Percentiles rank a stretch among this genome's conserved stretches.
phyloP scores from a whole-genome alignment of 306 rosid genomes.

The Malus sylvestris region DNA sequence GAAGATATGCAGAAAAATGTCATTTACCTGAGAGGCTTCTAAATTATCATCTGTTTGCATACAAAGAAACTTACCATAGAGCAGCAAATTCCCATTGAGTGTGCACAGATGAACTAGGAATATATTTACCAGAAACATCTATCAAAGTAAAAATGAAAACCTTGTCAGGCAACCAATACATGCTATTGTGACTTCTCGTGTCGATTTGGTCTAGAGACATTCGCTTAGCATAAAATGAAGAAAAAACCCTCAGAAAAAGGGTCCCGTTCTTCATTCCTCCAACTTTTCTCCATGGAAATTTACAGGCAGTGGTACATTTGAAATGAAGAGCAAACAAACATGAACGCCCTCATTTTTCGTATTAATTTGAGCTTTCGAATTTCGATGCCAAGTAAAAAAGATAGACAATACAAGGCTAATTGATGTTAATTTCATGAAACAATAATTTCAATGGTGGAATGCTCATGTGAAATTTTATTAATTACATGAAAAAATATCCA shows the following conservation, averaged over 20 bases:
- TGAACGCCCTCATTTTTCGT: not conserved
- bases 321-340: no score
- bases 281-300: not conserved
- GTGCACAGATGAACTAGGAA: slow-evolving; percentile 7
- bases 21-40: not conserved
- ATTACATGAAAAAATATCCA: not conserved
- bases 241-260: not conserved
- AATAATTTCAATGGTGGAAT: not conserved
- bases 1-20: not conserved
- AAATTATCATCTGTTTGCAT: not conserved
- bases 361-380: not conserved
- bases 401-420: no score
- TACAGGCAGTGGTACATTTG: not conserved
- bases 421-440: not conserved
- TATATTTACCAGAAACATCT: not conserved
- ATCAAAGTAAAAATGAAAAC: not conserved
- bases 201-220: not conserved
- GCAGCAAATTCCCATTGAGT: slow-evolving; percentile 61
- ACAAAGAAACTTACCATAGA: slow-evolving; percentile 40
- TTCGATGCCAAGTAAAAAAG: no score
- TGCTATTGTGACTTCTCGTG: not conserved
- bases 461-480: not conserved
- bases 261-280: not conserved
- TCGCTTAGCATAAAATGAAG: not conserved
- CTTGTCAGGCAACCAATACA: not conserved